Percentiles rank a stretch among this genome's conserved stretches.
These are phyloP conservation scores for Macrotyloma uniflorum DNA, from an alignment of 306 rosid genomes.

Conservation along the genomic window DNA sequence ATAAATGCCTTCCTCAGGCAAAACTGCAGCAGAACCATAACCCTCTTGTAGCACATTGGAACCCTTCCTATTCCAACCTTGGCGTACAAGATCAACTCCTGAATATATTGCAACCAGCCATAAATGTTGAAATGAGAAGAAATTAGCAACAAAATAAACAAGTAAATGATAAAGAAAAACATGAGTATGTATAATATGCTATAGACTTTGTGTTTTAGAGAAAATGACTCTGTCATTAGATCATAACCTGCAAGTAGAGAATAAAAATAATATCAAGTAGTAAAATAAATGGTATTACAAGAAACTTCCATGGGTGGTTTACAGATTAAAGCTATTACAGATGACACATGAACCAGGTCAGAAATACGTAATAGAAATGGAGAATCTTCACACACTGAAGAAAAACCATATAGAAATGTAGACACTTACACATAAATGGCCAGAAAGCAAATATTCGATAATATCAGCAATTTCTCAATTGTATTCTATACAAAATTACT, in stretches of 20 bases:
- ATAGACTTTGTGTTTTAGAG: conserved; percentile 17
- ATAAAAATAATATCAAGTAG: conserved; percentile 14
- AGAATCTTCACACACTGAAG: conserved; percentile 15
- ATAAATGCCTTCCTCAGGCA: conserved; percentile 99
- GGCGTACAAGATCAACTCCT: conserved; percentile 96
- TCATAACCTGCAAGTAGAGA: conserved; percentile 26
- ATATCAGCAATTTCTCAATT: background rate
- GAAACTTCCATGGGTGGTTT: conserved; percentile 2
- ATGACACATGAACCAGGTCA: conserved; percentile 10
- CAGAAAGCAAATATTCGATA: conserved; percentile 23
- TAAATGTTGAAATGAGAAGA: conserved; percentile 22
- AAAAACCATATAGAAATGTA: background rate
- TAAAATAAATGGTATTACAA: conserved; percentile 2
- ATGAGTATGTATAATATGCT: background rate
- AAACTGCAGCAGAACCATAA: conserved; percentile 94
- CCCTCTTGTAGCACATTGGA: conserved; percentile 90
- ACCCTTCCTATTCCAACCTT: conserved; percentile 95
- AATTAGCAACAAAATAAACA: conserved; percentile 19
- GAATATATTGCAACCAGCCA: conserved; percentile 42
- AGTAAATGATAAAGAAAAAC: background rate
- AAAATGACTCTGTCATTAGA: conserved; percentile 6
- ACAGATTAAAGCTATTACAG: background rate
- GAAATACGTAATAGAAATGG: conserved; percentile 13
- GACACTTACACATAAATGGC: conserved; percentile 17
- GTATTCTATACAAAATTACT: background rate